Conservation (phyloP, 768 basidiomycete genomes). For the Lentinula aciculospora region DNA sequence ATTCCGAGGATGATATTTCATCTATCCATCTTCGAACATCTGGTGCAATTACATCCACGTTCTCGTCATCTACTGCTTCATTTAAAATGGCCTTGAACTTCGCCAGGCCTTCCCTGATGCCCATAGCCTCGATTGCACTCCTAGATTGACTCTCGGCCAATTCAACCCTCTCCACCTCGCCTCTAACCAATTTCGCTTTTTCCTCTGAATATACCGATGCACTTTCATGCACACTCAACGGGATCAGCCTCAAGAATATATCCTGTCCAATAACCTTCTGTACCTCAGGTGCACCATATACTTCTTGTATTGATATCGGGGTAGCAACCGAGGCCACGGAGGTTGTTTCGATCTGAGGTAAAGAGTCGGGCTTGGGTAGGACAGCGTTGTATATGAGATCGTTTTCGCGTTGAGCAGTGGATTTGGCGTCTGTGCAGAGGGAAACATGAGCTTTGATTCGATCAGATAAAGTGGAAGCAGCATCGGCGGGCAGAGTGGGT, state of each 20-base stretch:
- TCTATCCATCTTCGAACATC: slow-evolving; percentile 72
- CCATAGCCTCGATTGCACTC: slow-evolving; percentile 76
- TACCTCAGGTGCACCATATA: slow-evolving; percentile 86
- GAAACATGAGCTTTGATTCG: slow-evolving; percentile 80
- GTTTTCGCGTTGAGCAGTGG: slow-evolving; percentile 82
- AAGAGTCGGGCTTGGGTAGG: slow-evolving; percentile 69
- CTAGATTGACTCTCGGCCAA: slow-evolving; percentile 74
- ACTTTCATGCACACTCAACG: slow-evolving; percentile 91
- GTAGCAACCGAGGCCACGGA: slow-evolving; percentile 65
- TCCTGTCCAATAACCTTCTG: slow-evolving; percentile 93
- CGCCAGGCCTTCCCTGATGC: slow-evolving; percentile 63
- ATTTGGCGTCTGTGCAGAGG: slow-evolving; percentile 68
- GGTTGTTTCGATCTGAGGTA: slow-evolving; percentile 75
- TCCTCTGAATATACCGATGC: slow-evolving; percentile 98
- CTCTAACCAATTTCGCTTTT: slow-evolving; percentile 90
- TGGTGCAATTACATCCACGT: slow-evolving; percentile 42
- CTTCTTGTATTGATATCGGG: slow-evolving; percentile 89
- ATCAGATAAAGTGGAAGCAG: slow-evolving; percentile 72
- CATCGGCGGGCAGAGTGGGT: slow-evolving; percentile 83
- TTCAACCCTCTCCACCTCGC: slow-evolving; percentile 85
- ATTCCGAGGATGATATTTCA: slow-evolving; percentile 67
- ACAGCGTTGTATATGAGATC: slow-evolving; percentile 97
- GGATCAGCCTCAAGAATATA: slow-evolving; percentile 82
- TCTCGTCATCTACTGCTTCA: slow-evolving; percentile 55
- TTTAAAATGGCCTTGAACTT: slow-evolving; percentile 70